Evolutionary conservation across 192 early-diverging fungal genomes (phyloP), one percentile per base, ranked within the genome.

Genomic region (Podila minutissima): DNA sequence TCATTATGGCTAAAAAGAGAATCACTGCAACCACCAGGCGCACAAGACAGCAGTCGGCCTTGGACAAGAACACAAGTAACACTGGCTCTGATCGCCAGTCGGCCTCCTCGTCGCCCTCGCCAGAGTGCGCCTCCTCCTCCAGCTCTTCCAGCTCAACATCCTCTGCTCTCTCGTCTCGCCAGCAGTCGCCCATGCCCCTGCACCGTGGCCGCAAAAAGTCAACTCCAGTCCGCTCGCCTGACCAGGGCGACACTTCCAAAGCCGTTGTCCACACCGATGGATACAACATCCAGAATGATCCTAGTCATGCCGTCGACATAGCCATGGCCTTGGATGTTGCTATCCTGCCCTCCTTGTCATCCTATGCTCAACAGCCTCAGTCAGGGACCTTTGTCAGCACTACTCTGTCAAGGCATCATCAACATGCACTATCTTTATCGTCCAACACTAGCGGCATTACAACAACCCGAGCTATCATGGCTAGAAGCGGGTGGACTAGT

Each of bases 121-220:
- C 53, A 20, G 53, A 55, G 22, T 55, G 53, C 22, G 22, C 24
- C 53, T 55, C 22, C 53, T 55, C 20, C 9, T n/a, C 53, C 53
- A 22, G 20, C 24, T 26, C 53, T 10, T 55, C 53, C 22, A 46
- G 15, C 15, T 11, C 41, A 46, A 19, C 53, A 20, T 55, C n/a
- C 22, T 55, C 53, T 26, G 22, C 22, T 10, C 6, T 55, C 19
- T 55, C 53, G 20, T 55, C 53, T 26, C 53, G 53, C 24, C 53
- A 55, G n/a, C 53, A 55, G n/a, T 55, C 53, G 53, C 53, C 53
- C 53, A 26, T 55, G 22, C 53, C 53, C 7, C 53, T 55, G n/a
- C 24, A 55, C 53, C 53, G 53, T 55, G 53, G 53, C 22, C 53
- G 53, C 53, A 55, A 55, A 55, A 55, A 55, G n/a, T n/a, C 53